Percentiles rank a stretch among this genome's conserved stretches.
Evolutionary conservation across 768 basidiomycete species (phyloP).

Genomic region (Gelatoporia subvermispora): DNA sequence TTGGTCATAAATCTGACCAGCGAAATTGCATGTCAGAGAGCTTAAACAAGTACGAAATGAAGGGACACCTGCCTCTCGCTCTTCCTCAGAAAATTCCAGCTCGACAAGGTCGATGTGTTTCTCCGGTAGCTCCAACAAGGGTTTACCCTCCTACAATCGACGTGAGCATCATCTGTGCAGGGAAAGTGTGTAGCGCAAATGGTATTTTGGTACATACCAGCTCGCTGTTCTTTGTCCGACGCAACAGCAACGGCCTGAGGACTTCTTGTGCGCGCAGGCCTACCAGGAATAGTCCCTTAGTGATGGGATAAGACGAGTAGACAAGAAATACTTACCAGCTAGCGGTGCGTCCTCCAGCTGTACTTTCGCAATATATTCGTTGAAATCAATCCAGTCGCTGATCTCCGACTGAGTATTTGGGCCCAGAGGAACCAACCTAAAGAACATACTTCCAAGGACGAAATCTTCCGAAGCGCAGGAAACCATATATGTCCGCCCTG

Average conservation of each 20-base stretch:
- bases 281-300: conserved; percentile 1
- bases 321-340: conserved; percentile 38
- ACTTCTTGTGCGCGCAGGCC: conserved; percentile 64
- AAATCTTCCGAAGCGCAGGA: conserved; percentile 65
- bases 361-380: conserved; percentile 46
- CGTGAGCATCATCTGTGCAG: not conserved
- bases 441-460: conserved; percentile 50
- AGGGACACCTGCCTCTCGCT: conserved; percentile 45
- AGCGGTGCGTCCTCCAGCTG: conserved; percentile 55
- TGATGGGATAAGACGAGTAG: not conserved
- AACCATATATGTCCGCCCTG: conserved; percentile 67
- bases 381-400: conserved; percentile 63
- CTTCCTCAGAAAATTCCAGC: conserved; percentile 61
- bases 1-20: conserved; percentile 46
- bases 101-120: conserved; percentile 56
- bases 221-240: conserved; percentile 64
- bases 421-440: not conserved
- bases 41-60: not conserved
- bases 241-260: conserved; percentile 60
- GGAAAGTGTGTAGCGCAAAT: not conserved
- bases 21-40: not conserved
- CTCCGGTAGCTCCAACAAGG: conserved; percentile 57
- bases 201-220: conserved; percentile 21
- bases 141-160: conserved; percentile 51
- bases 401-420: conserved; percentile 5